Base-by-base conservation (phyloP, 148 eudicot genomes). In the Camellia sinensis region DNA sequence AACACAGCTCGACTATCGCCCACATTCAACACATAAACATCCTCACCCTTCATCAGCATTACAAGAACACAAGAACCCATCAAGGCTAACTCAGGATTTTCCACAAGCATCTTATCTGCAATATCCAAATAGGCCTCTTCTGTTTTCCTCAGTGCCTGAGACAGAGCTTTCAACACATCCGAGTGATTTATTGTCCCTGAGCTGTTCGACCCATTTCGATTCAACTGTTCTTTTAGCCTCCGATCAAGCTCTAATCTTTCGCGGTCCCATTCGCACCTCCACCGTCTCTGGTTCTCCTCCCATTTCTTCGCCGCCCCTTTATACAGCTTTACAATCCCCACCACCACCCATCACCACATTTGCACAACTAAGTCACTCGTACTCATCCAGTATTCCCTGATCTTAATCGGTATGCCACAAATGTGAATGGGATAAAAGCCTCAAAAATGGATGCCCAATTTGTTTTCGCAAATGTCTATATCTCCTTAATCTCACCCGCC, bases 11-110 rank as follows among this genome's bases (percentile, higher is more conserved):
- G 83, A 80, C 97, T 90, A 84, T 95, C 98, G 1, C 98, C 98
- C 21, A 95, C 98, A 80, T 92, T 95, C 96, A 95, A 90, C 76
- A 94, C 87, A 75, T 93, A 93, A 70, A 93, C 93, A 88, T 93
- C 97, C 10, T 93, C 97, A 3, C 98, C 97, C 80, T 95, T 95
- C 97, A 95, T 95, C 75, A 95, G 86, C 94, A 92, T 93, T 19
- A 90, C 97, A 78, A 95, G 91, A 53, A 93, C 96, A 82, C 98
- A 95, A 22, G 98, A 95, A 46, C 98, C 98, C 98, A 95, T 95
- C 86, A 95, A 87, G 29, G 97, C 91, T 60, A 95, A 76, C 89
- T 95, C 98, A 3, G 98, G 97, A 86, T 95, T 95, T 79, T 93
- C 97, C 69, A 80, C 86, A 4, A 90, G 75, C 98, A 93, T 93